Evolutionary conservation across 1,284 basidiomycete species (phyloP), one percentile per base, ranked within the genome.

Genomic region (Trametes polyzona): DNA sequence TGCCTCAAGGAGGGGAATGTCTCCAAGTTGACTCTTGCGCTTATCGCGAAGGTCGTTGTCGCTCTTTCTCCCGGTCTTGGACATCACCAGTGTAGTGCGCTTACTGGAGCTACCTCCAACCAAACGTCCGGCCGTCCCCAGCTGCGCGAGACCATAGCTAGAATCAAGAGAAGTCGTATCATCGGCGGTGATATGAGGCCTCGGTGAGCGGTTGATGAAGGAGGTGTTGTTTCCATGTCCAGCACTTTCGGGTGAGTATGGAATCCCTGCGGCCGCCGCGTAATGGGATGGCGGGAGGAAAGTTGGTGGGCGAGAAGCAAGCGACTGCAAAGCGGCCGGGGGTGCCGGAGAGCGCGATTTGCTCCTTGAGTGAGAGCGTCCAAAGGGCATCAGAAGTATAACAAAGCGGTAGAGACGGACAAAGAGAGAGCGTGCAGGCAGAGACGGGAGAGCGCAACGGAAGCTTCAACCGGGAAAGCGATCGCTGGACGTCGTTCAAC

Each of bases 281-380:
- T 86, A 88, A 61, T 86, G 79, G 27, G 86, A 82, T 0, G 86
- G 86, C 8, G 86, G 86, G 16, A 82, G 70, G 62, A 84, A 88
- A 0, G 69, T 66, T 2, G 74, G 74, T 19, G 71, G 70, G 29
- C 65, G 65, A 42, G 26, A 40, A 47, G 43, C 26, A 27, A 5
- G 10, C 2, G 12, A 23, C 8, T 10, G 36, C 17, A n/a, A 57
- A 35, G 39, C 47, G 46, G 41, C 8, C 6, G 27, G 11, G 5
- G 64, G 61, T 35, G 66, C 64, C 14, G 63, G 63, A n/a, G 64
- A 66, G n/a, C 65, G 63, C 11, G 66, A 66, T 35, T 66, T 67
- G 47, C 42, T 63, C 12, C 66, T 58, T n/a, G 59, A 30, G 48
- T 65, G 61, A 43, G 66, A 62, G 19, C 65, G 64, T 23, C 59